Base-by-base conservation (phyloP, 148 eudicot genomes). In the Rhododendron griersonianum region DNA sequence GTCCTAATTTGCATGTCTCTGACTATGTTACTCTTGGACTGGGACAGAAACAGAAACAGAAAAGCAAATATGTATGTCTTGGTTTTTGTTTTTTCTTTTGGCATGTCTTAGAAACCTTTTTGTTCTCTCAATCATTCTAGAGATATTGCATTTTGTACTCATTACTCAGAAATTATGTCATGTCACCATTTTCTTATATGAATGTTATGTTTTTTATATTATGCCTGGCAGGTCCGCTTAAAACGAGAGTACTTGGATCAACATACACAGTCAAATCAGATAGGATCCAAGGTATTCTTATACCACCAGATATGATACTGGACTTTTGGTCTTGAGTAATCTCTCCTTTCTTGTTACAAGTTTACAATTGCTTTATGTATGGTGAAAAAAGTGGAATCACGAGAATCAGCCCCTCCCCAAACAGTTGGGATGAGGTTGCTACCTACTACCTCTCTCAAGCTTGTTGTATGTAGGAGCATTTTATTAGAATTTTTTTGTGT, bases 161-260 rank as follows among this genome's bases (percentile, higher is more conserved):
- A 25, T 25, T 74, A 3, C 48, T 82, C 39, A 19, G 39, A 14
- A 18, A 78, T 77, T 19, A 41, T 47, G 39, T 78, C 39, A 8
- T 71, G 7, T 45, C 73, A 53, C 28, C 59, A 25, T 84, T 63
- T 39, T 63, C 13, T 71, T 78, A 33, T 11, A n/a, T 59, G 5
- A 28, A 28, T 45, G 18, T 37, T 89, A 37, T 19, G 19, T n/a
- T 37, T 59, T n/a, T 25, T 47, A 1, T 69, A 3, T 81, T 69
- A 81, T 86, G 65, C 57, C 33, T 74, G 71, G 77, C 92, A 97
- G 99, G 95, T 97, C 63, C 98, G 99, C 50, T 90, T 97, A 82
- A 97, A 97, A 89, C 96, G 98, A 82, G 99, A 97, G 86, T 97
- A 81, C 87, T 89, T 95, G 91, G 99, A 97, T 91, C 93, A 92